These are phyloP conservation scores for Xylariaceae sp. DNA, from an alignment of 2,329 filamentous ascomycete species.

Conservation along the genomic window DNA sequence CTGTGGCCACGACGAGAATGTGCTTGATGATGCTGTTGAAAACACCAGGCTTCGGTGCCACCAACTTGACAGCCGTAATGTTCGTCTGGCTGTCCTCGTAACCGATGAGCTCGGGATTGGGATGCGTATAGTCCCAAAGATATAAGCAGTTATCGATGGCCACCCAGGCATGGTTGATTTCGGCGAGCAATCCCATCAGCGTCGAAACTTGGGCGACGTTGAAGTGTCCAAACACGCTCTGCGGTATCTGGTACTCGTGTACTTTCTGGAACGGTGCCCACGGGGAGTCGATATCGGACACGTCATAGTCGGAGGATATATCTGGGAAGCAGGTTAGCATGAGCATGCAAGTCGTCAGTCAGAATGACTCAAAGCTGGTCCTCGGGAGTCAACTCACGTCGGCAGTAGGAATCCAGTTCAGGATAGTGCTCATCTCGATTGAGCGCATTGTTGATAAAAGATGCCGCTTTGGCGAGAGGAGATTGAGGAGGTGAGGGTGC, in stretches of 20 bases:
- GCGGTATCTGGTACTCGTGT: constrained; percentile 83
- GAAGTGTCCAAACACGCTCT: constrained; percentile 87
- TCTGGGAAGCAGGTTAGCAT: constrained; percentile 46
- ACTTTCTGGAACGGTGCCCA: constrained; percentile 89
- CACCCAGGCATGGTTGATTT: constrained; percentile 93
- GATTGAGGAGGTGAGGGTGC: constrained; percentile 39
- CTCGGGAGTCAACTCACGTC: constrained; percentile 57
- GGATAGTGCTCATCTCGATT: constrained; percentile 75
- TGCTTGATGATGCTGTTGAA: constrained; percentile 84
- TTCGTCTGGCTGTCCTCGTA: constrained; percentile 84
- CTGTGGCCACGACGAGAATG: constrained; percentile 83
- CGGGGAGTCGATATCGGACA: constrained; percentile 59
- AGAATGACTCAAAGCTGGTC: neutral
- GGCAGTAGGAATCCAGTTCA: constrained; percentile 82
- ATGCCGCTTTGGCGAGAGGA: constrained; percentile 69
- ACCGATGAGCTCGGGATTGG: constrained; percentile 85
- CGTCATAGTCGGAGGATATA: constrained; percentile 85
- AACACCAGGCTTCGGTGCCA: constrained; percentile 77
- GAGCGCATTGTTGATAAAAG: constrained; percentile 75
- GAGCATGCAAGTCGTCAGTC: constrained; percentile 23
- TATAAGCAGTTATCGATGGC: constrained; percentile 94
- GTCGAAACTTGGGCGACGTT: constrained; percentile 82
- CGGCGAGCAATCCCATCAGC: constrained; percentile 91
- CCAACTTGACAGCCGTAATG: constrained; percentile 86
- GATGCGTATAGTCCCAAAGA: constrained; percentile 93